These are phyloP conservation scores for Thraustochytrium sp. DNA, from an alignment of 352 stramenopile genomes.

Conservation along the genomic window DNA sequence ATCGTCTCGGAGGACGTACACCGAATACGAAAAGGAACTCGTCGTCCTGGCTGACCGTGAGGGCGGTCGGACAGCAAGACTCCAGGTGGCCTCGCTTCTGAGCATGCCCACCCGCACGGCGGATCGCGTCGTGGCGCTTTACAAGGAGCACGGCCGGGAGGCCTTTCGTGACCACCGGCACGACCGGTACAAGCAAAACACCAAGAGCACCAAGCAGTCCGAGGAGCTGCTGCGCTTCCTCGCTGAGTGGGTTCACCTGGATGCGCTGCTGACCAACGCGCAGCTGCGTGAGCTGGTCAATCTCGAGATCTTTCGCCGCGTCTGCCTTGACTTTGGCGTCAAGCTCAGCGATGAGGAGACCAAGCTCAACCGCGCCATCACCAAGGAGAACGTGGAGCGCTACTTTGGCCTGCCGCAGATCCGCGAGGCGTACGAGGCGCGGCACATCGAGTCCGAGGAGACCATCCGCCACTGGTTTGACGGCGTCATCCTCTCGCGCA, in stretches of 20 bases:
- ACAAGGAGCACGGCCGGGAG: conserved; percentile 25
- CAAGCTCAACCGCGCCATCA: conserved; percentile 12
- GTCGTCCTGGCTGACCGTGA: conserved; percentile 8
- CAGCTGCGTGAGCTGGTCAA: conserved; percentile 35
- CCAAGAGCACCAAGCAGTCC: conserved; percentile 3
- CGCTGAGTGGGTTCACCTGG: conserved; percentile 14
- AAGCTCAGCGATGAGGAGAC: background rate
- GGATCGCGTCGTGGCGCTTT: conserved; percentile 21
- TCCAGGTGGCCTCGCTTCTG: conserved; percentile 14
- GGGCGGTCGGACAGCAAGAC: background rate
- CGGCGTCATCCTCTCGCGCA: background rate
- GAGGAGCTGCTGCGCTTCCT: background rate
- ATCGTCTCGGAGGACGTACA: background rate
- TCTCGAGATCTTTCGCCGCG: conserved; percentile 17
- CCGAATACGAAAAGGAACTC: conserved; percentile 21
- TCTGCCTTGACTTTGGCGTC: background rate
- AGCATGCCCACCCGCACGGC: conserved; percentile 8
- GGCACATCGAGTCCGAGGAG: conserved; percentile 7
- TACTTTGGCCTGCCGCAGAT: conserved; percentile 25
- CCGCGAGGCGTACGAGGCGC: background rate
- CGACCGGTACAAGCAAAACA: background rate
- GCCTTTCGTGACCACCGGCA: background rate
- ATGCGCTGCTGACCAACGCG: conserved; percentile 1
- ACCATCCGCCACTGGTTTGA: conserved; percentile 31
- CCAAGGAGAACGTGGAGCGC: background rate